A percentile compares a stretch with the other conserved stretches of the same genome.
These are phyloP conservation scores for Gastrolobium bilobum DNA, from an alignment of 306 rosid species.

Conservation along the genomic window DNA sequence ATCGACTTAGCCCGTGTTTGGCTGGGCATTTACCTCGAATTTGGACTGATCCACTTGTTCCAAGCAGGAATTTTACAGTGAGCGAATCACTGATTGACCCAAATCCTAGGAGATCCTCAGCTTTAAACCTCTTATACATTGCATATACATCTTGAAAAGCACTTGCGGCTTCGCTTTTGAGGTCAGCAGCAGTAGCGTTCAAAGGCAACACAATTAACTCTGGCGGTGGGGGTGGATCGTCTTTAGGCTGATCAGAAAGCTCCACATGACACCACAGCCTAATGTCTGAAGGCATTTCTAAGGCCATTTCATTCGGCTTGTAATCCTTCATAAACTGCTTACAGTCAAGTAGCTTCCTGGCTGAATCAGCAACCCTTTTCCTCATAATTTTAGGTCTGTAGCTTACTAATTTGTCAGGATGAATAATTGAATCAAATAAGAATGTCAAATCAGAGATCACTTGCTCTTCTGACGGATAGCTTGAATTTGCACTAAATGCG, in stretches of 20 bases:
- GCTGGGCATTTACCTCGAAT: conserved; percentile 64
- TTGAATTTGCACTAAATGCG: conserved; percentile 38
- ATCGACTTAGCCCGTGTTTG: conserved; percentile 64
- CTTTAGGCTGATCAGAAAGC: conserved; percentile 66
- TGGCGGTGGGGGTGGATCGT: conserved; percentile 65
- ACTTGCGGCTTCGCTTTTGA: conserved; percentile 55
- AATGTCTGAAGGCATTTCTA: conserved; percentile 41
- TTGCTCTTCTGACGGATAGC: conserved; percentile 61
- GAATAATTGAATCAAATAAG: conserved; percentile 63
- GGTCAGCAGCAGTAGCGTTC: conserved; percentile 67
- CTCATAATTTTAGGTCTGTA: conserved; percentile 47
- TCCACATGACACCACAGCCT: conserved; percentile 73
- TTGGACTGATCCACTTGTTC: conserved; percentile 57
- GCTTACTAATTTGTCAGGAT: conserved; percentile 64
- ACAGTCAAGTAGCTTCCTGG: conserved; percentile 79
- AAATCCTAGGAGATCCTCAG: conserved; percentile 59
- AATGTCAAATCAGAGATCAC: conserved; percentile 59
- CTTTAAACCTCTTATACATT: conserved; percentile 76
- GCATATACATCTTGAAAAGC: conserved; percentile 76
- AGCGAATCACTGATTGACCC: conserved; percentile 59
- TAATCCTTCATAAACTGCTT: conserved; percentile 81
- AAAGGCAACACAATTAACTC: conserved; percentile 68
- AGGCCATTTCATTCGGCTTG: conserved; percentile 34
- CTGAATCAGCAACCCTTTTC: conserved; percentile 62
- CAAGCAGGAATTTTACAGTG: conserved; percentile 63